Evolutionary conservation across 441 rosid genomes (phyloP).

Genomic region (Gossypium lobatum): DNA sequence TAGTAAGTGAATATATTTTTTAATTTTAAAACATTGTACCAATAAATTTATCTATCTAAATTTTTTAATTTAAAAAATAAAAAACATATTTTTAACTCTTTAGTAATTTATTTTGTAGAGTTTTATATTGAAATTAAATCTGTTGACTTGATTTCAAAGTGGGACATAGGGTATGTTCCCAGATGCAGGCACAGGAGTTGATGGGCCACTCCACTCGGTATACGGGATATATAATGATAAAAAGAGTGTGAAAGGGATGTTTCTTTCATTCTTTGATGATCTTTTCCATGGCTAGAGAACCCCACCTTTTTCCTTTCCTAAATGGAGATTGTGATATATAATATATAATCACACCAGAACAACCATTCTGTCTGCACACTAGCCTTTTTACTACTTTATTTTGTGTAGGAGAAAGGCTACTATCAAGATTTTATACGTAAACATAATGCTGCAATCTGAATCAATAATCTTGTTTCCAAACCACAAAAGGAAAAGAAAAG

Average conservation of each 20-base stretch:
- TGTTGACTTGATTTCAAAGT: background rate
- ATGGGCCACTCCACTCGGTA: background rate
- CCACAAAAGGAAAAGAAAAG: no score
- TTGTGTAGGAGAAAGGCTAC: background rate
- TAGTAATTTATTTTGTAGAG: background rate
- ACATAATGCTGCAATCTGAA: no score
- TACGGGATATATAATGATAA: background rate
- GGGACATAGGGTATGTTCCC: background rate
- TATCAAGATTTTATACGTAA: no score
- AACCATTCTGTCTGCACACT: background rate
- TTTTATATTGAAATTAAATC: background rate
- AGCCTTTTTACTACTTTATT: background rate
- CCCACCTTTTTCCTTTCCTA: background rate
- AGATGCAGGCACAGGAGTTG: background rate
- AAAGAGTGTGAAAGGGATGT: slow-evolving; percentile 43
- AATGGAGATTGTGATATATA: background rate
- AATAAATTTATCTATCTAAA: no score
- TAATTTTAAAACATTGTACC: no score
- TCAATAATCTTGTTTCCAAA: no score
- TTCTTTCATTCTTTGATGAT: background rate
- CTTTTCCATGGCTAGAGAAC: background rate
- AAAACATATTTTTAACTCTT: no score
- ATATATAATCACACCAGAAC: background rate
- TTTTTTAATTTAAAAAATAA: no score
- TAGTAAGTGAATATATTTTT: no score